Evolutionary conservation across 495 filamentous ascomycete species (phyloP).

Genomic region (Daldinia childiae): DNA sequence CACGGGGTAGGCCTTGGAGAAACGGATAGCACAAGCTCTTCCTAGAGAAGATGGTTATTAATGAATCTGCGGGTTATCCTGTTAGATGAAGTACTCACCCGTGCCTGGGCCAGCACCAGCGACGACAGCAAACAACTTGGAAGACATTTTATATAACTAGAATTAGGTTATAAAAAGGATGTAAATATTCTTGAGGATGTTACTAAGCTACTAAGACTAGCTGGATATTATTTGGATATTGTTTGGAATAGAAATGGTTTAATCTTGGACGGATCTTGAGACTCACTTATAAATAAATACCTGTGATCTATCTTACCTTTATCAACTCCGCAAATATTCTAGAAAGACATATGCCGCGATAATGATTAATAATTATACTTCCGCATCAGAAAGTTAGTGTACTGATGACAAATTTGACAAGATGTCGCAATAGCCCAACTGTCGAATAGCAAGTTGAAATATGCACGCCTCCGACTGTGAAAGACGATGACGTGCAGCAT

Average conservation of each 20-base stretch:
- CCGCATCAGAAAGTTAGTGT: constrained; percentile 13
- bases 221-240: background rate
- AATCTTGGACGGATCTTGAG: background rate
- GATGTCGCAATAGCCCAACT: constrained; percentile 37
- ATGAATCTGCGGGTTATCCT: background rate
- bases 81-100: constrained; percentile 46
- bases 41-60: constrained; percentile 30
- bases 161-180: background rate
- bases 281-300: constrained; percentile 16
- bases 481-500: constrained; percentile 31
- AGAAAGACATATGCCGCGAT: constrained; percentile 25
- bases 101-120: constrained; percentile 77
- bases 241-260: background rate
- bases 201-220: background rate
- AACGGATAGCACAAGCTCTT: constrained; percentile 68
- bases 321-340: background rate
- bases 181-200: background rate
- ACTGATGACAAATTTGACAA: constrained; percentile 38
- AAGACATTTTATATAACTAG: constrained; percentile 48
- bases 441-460: constrained; percentile 18
- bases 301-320: background rate
- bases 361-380: constrained; percentile 39
- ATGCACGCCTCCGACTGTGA: background rate
- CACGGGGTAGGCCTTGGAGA: constrained; percentile 78
- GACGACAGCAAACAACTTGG: constrained; percentile 69